Evolutionary conservation across 176 grass and related monocot genomes (phyloP), one percentile per base, ranked within the genome.

Genomic region (Oryza australiensis): DNA sequence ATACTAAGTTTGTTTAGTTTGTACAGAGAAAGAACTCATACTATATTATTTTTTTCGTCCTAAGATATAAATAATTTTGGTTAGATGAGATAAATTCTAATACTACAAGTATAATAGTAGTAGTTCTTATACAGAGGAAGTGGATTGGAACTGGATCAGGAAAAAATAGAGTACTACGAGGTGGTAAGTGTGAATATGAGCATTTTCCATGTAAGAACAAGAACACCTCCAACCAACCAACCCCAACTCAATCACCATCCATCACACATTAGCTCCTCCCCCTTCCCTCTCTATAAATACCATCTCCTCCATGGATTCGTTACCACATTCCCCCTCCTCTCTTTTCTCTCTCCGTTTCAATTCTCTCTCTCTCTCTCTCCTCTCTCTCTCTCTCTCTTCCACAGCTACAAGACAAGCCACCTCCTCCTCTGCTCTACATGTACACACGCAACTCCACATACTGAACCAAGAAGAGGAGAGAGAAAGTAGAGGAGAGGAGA

Each of bases 391-490:
- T 33, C 37, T 38, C 18, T 14, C 16, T 9, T 3, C 20, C 28
- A 14, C 43, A 73, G 13, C 88, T 82, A 78, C 45, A 49, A 74
- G 88, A 90, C 88, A 90, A 86, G 16, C 59, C 34, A 82, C 88
- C 53, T 5, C 51, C 5, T 5, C 7, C 51, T 81, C 66, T 43
- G n/a, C n/a, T n/a, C n/a, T n/a, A 75, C 27, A 22, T 41, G 32
- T 75, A 81, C 53, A 14, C 43, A 24, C 53, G 40, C 86, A 40
- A 11, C 33, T 69, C 77, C 76, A 55, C 76, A n/a, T n/a, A 78
- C 79, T 64, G 5, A 78, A 79, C 86, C 53, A 59, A 3, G 48
- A 40, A 49, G 22, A 12, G 32, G 26, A 13, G 30, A 53, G 63
- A 23, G 28, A 41, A 33, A 26, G 29, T 6, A 4, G 30, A 0